Evolutionary conservation across 768 basidiomycete species (phyloP), one percentile per base, ranked within the genome.

Genomic region (Panaeolus cyanescens): DNA sequence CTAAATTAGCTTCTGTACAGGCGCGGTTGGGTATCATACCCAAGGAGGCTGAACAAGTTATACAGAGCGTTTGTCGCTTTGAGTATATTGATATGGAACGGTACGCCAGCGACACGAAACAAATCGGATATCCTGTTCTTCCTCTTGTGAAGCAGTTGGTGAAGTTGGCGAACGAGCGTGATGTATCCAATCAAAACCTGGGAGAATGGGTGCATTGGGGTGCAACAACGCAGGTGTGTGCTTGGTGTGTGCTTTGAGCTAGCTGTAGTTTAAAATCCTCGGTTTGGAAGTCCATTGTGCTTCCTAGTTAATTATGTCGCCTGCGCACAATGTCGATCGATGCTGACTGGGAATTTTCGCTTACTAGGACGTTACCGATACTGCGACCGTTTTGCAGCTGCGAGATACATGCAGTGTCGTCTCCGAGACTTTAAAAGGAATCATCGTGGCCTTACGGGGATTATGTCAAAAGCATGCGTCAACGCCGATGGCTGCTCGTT

Each of bases 171-270:
- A 82, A 79, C 56, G 56, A 62, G 22, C 61, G 62, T 10, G 61
- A 67, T 54, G 64, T 64, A 45, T 50, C 22, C 45, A 50, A 50
- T 50, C 25, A 50, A n/a, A 75, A 78, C 22, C 62, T 79, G 7
- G 81, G 81, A 32, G 81, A 81, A 66, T 81, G 81, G 79, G 71
- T 71, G 17, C 81, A 82, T 64, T 82, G 79, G 68, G 81, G 81
- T 31, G 78, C 80, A 4, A 82, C 81, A 3, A 83, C 81, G 17
- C 81, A 83, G 74, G 81, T 79, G 45, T 56, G 66, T 60, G 6
- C 7, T 12, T 60, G 34, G 12, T 4, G 4, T 28, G 15, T 50
- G 45, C 40, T 50, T 30, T 15, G 20, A 33, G 40, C 37, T 45
- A 32, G 15, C 19, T n/a, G 59, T 59, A 33, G 37, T n/a, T 19